A percentile compares a stretch with the other conserved stretches of the same genome.
phyloP scores from a whole-genome alignment of 768 basidiomycete genomes.

The Gymnopilus dilepis region DNA sequence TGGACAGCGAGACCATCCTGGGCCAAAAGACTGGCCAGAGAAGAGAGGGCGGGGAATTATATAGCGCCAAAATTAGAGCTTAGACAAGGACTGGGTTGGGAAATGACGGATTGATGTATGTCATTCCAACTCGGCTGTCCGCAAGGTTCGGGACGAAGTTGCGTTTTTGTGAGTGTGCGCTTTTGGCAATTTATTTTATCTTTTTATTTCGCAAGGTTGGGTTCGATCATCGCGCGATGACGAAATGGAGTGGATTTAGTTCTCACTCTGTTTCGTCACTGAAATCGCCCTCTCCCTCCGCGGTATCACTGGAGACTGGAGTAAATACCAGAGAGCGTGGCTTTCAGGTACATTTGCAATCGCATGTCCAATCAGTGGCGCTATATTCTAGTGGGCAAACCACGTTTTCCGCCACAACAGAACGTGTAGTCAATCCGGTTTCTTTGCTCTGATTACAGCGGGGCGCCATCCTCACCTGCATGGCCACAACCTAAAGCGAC shows the following conservation, averaged over 20 bases:
- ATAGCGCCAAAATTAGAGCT: slow-evolving; percentile 14
- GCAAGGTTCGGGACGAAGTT: slow-evolving; percentile 13
- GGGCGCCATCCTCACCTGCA: background rate
- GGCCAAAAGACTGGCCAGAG: background rate
- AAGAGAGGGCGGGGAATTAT: slow-evolving; percentile 11
- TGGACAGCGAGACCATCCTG: slow-evolving; percentile 14
- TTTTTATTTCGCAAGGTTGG: background rate
- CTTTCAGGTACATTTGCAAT: slow-evolving; percentile 6
- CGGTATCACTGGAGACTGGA: background rate
- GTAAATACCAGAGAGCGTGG: background rate
- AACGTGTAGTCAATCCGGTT: background rate
- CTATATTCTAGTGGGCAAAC: background rate
- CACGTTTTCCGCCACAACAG: slow-evolving; percentile 7
- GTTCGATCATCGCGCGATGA: slow-evolving; percentile 9
- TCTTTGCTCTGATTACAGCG: background rate
- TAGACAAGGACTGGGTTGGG: slow-evolving; percentile 1
- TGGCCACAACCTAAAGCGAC: background rate
- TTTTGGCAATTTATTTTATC: background rate
- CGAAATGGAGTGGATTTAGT: slow-evolving; percentile 5
- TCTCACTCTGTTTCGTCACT: slow-evolving; percentile 4
- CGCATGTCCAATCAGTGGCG: background rate
- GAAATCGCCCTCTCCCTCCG: background rate
- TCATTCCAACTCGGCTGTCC: slow-evolving; percentile 15
- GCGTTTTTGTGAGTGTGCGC: background rate
- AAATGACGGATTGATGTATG: slow-evolving; percentile 20